phyloP scores from a whole-genome alignment of 2,329 filamentous ascomycete genomes.

The Trichophyton simii region DNA sequence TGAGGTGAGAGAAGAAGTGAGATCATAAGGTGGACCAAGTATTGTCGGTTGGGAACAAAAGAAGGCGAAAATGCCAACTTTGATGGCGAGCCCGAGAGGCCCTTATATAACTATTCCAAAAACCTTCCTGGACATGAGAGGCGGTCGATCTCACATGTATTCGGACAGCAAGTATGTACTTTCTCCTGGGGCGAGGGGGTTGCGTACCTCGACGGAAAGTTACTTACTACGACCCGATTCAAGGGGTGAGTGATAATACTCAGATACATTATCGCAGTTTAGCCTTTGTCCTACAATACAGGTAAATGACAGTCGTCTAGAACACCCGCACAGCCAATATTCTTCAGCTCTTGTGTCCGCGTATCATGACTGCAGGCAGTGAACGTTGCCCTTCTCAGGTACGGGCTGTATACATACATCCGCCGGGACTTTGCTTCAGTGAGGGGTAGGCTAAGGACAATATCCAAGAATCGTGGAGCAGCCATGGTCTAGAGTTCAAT shows the following conservation, averaged over 20 bases:
- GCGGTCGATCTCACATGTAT: conserved; percentile 3
- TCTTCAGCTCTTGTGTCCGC: neutral
- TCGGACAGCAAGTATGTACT: neutral
- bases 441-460: neutral
- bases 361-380: neutral
- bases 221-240: neutral
- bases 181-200: neutral
- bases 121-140: neutral
- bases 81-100: neutral
- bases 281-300: neutral
- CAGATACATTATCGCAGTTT: neutral
- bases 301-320: neutral
- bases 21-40: neutral
- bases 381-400: neutral
- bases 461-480: neutral
- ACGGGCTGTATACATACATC: neutral
- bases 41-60: neutral
- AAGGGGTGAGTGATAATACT: neutral
- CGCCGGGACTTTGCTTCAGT: neutral
- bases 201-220: conserved; percentile 2
- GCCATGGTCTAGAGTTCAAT: conserved; percentile 1
- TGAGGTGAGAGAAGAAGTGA: neutral
- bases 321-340: neutral
- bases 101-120: neutral
- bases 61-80: neutral